A percentile compares a stretch with the other conserved stretches of the same genome.
Conservation (phyloP, 2,329 filamentous ascomycete species). For the Periconia digitata region DNA sequence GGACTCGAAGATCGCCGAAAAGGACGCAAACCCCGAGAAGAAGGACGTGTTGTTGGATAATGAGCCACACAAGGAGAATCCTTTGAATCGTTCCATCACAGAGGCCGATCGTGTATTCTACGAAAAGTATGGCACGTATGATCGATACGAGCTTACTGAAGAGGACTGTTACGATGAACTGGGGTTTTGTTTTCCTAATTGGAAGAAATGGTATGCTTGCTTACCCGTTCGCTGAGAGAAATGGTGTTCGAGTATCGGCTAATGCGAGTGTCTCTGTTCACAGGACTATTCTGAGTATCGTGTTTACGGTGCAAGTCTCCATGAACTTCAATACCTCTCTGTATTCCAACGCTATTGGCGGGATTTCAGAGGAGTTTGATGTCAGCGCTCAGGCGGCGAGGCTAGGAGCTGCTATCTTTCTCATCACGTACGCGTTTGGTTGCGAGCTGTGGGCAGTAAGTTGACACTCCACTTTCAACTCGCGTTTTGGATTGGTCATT, state of each 20-base stretch:
- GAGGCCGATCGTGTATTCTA: constrained; percentile 31
- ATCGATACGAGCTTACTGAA: constrained; percentile 53
- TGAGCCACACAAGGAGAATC: constrained; percentile 21
- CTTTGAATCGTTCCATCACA: constrained; percentile 8
- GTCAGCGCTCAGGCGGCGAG: constrained; percentile 71
- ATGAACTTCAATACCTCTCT: constrained; percentile 63
- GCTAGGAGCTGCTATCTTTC: constrained; percentile 74
- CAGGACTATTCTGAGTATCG: constrained; percentile 4
- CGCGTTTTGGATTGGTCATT: neutral
- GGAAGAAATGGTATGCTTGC: constrained; percentile 57
- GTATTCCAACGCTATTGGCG: constrained; percentile 55
- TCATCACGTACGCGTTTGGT: constrained; percentile 80
- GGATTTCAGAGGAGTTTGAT: constrained; percentile 63
- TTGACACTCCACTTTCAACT: neutral
- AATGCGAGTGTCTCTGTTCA: neutral
- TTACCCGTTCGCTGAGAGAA: constrained; percentile 58
- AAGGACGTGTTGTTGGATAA: constrained; percentile 24
- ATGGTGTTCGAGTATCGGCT: constrained; percentile 24
- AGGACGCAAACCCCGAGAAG: constrained; percentile 22
- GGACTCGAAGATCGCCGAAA: constrained; percentile 16
- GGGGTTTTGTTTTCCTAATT: constrained; percentile 51
- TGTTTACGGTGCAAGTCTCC: constrained; percentile 45
- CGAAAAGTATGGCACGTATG: constrained; percentile 42
- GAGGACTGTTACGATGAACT: constrained; percentile 53
- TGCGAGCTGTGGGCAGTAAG: constrained; percentile 78